Base-by-base conservation (phyloP, 2,329 filamentous ascomycete genomes). In the Chaetomium olivaceum region DNA sequence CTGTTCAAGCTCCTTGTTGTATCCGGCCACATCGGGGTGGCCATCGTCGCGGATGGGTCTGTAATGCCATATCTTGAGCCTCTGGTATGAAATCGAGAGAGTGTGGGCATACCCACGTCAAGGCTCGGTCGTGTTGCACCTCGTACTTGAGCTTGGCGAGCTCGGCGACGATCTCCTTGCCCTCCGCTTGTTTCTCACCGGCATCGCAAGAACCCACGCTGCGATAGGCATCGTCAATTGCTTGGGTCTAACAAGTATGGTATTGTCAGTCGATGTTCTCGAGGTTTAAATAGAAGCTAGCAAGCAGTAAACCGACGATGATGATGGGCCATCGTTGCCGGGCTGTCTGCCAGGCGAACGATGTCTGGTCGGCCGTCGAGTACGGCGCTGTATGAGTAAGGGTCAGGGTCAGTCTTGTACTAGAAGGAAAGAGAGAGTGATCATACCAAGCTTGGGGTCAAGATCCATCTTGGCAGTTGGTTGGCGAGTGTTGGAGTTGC, bases 261-360 rank as follows among this genome's bases (percentile, higher is more conserved):
- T 39, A 21, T 8, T 2, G 11, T 64, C 23, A 57, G 25, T 33
- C 19, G 25, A 4, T 6, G 3, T 39, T 9, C 19, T 12, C 21
- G n/a, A 27, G 36, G 21, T 19, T 3, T 16, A 31, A 11, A 39
- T 31, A 19, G n/a, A n/a, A 39, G 57, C 16, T 50, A n/a, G 25
- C 0, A n/a, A 33, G 60, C 43, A 25, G n/a, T 19, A 56, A 75
- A 75, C 85, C 76, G 73, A 96, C 92, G 72, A 99, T 80, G 75
- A 99, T 99, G 64, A 97, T 84, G 19, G 95, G 95, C 95, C 94
- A 99, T 77, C 95, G 85, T 71, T 93, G 89, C 74, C 90, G 85
- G 39, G 92, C 94, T 9, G 95, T 97, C 67, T 89, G 83, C 77
- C 89, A 92, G 61, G 91, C 95, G 76, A 98, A 98, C 57, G 93